Evolutionary conservation across 2,329 filamentous ascomycete genomes (phyloP), one percentile per base, ranked within the genome.

Genomic region (Albifimbria verrucaria): DNA sequence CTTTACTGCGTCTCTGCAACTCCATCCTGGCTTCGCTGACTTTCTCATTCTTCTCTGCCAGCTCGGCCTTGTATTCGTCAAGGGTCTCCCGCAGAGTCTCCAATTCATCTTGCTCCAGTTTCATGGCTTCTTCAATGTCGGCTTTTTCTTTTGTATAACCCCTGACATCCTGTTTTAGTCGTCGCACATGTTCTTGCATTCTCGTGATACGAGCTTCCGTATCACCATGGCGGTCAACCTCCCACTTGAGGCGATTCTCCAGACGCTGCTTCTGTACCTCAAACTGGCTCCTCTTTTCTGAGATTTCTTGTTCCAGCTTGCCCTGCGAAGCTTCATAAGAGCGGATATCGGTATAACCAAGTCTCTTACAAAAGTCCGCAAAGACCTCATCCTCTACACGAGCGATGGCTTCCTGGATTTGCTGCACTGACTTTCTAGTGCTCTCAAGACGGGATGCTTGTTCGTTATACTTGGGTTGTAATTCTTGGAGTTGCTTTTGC

Each of bases 311-410:
- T 70, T 97, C 92, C 48, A 96, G 77, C 42, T 89, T 92, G 48
- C 94, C 93, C 72, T 97, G 94, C 60, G 95, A 92, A 23, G 88
- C 88, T 68, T 97, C 92, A 64, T 97, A 99, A 53, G 91, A 89
- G 54, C 93, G 89, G 58, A 99, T 95, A 63, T 95, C 88, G 53
- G 83, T 80, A 68, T 96, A 97, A 1, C 92, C 91, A 20, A 97
- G 83, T 52, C 89, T 85, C 62, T 85, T 82, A 74, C 94, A 99
- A 74, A 99, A 99, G 41, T 79, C 79, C 21, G 80, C 79, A 69
- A 97, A 99, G 25, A 99, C 81, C 61, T 92, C 82, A 67, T 99
- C 94, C 67, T 97, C 92, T 18, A 96, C 89, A 51, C 84, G 80
- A 43, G 88, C 83, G 55, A 97, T 89, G 2, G 88, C 84, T 48